Conservation (phyloP, 805 yeast genomes). For the Kodamaea fukazawae region DNA sequence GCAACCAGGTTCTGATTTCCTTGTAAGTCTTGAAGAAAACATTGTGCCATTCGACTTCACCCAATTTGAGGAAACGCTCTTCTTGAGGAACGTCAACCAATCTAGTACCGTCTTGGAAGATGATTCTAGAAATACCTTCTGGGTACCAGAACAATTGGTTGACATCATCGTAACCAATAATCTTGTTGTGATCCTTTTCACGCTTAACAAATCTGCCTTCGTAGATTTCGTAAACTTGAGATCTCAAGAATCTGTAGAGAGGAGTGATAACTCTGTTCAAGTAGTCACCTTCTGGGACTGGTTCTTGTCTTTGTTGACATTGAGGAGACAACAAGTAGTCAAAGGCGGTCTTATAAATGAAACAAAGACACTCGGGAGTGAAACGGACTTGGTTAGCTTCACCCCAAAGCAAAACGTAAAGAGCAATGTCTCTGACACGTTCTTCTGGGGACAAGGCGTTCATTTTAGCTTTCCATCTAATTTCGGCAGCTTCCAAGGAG, state of each 20-base stretch:
- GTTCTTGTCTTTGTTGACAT: slow-evolving; percentile 83
- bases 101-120: slow-evolving; percentile 88
- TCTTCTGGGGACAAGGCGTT: slow-evolving; percentile 69
- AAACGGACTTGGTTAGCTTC: slow-evolving; percentile 94
- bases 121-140: slow-evolving; percentile 93
- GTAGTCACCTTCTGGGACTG: slow-evolving; percentile 87
- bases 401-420: slow-evolving; percentile 81
- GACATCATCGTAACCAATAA: slow-evolving; percentile 95
- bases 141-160: slow-evolving; percentile 99
- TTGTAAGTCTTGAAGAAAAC: slow-evolving; percentile 94
- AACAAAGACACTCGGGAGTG: slow-evolving; percentile 78
- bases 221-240: slow-evolving; percentile 76
- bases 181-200: slow-evolving; percentile 77
- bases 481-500: slow-evolving; percentile 80
- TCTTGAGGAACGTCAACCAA: slow-evolving; percentile 84
- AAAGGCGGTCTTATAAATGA: slow-evolving; percentile 89
- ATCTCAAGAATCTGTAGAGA: slow-evolving; percentile 71
- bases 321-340: slow-evolving; percentile 87
- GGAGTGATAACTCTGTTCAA: slow-evolving; percentile 93
- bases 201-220: slow-evolving; percentile 83
- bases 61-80: slow-evolving; percentile 85
- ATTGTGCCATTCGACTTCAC: slow-evolving; percentile 88
- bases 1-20: slow-evolving; percentile 97
- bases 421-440: slow-evolving; percentile 73
- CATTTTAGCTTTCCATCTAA: slow-evolving; percentile 84